Evolutionary conservation across 345 rosid genomes (phyloP).

Genomic region (Cochlearia excelsa): DNA sequence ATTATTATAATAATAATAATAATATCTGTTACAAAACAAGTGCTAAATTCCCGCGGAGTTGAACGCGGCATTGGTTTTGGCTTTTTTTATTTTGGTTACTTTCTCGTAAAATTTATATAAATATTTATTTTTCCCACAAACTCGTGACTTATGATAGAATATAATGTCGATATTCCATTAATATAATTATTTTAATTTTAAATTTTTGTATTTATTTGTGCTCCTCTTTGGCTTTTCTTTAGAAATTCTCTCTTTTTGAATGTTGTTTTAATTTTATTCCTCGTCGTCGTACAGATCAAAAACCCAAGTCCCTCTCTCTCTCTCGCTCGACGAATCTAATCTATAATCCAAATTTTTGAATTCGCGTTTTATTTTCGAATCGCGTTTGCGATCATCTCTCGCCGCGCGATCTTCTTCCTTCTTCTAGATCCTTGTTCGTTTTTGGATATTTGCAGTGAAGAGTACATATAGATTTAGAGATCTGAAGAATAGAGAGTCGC

Average conservation of each 20-base stretch:
- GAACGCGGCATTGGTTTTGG: constrained; percentile 57
- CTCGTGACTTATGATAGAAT: constrained; percentile 27
- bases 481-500: constrained; percentile 9
- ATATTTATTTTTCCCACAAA: neutral
- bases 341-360: neutral
- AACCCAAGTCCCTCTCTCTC: neutral
- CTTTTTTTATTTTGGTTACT: constrained; percentile 23
- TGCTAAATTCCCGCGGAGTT: constrained; percentile 38
- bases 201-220: constrained; percentile 21
- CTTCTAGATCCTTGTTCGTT: constrained; percentile 13
- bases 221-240: constrained; percentile 25
- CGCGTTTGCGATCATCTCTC: constrained; percentile 1
- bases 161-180: constrained; percentile 10
- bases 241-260: constrained; percentile 23
- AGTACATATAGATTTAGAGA: constrained; percentile 10
- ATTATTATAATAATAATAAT: too few relatives aligned
- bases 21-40: neutral
- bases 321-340: neutral
- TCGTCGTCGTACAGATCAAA: constrained; percentile 27
- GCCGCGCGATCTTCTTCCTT: neutral
- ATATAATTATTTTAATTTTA: neutral
- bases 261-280: constrained; percentile 15
- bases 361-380: constrained; percentile 4
- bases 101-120: too few relatives aligned
- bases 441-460: constrained; percentile 9